phyloP scores from a whole-genome alignment of 306 rosid genomes.

The Chamaecrista fasciculata region DNA sequence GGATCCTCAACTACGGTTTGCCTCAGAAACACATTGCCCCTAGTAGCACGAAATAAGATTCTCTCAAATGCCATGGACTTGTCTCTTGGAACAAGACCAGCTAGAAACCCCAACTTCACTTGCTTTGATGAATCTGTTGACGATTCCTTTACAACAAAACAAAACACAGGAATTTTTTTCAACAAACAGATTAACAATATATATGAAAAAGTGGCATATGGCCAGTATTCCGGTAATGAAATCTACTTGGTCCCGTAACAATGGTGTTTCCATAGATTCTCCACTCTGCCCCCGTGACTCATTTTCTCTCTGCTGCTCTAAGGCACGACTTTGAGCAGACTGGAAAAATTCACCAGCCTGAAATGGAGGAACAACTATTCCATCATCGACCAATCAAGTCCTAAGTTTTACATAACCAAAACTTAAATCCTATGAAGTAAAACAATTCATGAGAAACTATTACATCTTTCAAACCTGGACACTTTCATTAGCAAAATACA shows the following conservation, averaged over 20 bases:
- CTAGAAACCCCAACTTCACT: conserved; percentile 70
- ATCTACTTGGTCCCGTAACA: conserved; percentile 68
- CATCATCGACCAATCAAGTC: conserved; percentile 11
- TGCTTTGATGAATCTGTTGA: conserved; percentile 66
- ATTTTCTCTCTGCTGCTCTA: conserved; percentile 66
- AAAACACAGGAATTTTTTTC: conserved; percentile 27
- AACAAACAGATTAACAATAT: conserved; percentile 20
- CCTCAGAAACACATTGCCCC: conserved; percentile 87
- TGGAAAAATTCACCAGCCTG: conserved; percentile 82
- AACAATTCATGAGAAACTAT: conserved; percentile 16
- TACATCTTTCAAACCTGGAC: neutral
- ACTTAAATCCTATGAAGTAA: conserved; percentile 3
- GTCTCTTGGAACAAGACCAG: conserved; percentile 88
- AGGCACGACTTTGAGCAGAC: conserved; percentile 56
- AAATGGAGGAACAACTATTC: conserved; percentile 29
- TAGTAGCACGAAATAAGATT: conserved; percentile 81
- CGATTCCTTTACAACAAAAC: conserved; percentile 55
- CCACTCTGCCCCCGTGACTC: conserved; percentile 49
- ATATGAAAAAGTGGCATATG: conserved; percentile 15
- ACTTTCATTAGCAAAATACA: neutral
- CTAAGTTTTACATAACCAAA: conserved; percentile 24
- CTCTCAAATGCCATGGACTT: conserved; percentile 79
- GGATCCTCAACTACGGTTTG: conserved; percentile 67
- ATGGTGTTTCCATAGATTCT: conserved; percentile 63
- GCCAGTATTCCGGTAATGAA: conserved; percentile 16